Conservation (phyloP, 345 rosid genomes). For the Pelargonium nanum region DNA sequence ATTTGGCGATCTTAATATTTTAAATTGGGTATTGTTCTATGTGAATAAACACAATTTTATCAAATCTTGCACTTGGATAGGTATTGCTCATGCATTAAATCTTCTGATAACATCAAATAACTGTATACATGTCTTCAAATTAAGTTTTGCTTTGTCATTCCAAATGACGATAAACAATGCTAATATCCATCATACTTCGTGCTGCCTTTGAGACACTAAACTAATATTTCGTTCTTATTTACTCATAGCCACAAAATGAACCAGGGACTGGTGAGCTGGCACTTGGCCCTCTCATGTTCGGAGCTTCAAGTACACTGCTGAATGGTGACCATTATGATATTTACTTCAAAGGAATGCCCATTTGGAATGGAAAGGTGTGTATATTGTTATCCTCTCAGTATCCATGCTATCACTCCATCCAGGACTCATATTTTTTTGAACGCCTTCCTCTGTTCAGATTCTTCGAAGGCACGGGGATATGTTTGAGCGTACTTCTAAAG, state of each 20-base stretch:
- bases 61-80: background rate
- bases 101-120: background rate
- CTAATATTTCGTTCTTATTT: constrained; percentile 10
- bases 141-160: background rate
- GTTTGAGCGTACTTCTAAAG: constrained; percentile 65
- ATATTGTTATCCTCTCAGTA: constrained; percentile 2
- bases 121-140: background rate
- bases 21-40: too few relatives aligned
- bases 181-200: background rate
- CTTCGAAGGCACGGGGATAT: constrained; percentile 93
- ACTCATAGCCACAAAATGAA: constrained; percentile 45
- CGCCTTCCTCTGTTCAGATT: constrained; percentile 28
- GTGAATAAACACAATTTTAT: too few relatives aligned
- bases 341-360: constrained; percentile 79
- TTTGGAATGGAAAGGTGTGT: constrained; percentile 57
- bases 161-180: background rate
- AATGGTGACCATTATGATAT: constrained; percentile 70
- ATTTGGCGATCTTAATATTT: too few relatives aligned
- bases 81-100: background rate
- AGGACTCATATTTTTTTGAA: background rate
- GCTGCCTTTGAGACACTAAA: constrained; percentile 3
- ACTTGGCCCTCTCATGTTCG: constrained; percentile 68
- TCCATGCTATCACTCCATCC: background rate
- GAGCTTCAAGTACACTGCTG: constrained; percentile 67
- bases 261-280: constrained; percentile 85